Evolutionary conservation across 1,284 basidiomycete genomes (phyloP).

Genomic region (Gomphus bonarii): DNA sequence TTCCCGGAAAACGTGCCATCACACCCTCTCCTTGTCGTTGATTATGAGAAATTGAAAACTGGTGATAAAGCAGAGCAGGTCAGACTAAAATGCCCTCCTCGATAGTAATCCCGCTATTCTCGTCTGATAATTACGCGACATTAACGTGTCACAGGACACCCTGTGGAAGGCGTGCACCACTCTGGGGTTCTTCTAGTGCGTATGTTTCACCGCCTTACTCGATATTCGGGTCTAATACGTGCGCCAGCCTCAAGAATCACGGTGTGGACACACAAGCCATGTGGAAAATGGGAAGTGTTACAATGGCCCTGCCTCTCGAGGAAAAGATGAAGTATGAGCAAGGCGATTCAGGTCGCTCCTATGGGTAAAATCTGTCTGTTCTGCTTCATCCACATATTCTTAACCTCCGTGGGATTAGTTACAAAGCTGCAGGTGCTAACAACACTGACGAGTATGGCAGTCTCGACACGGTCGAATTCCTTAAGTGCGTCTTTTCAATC

Average conservation of each 20-base stretch:
- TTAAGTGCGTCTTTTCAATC: slow-evolving; percentile 38
- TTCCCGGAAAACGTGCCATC: slow-evolving; percentile 40
- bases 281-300: slow-evolving; percentile 50
- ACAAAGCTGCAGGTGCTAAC: slow-evolving; percentile 53
- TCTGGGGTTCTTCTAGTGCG: slow-evolving; percentile 33
- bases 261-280: slow-evolving; percentile 41
- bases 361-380: slow-evolving; percentile 32
- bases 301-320: slow-evolving; percentile 45
- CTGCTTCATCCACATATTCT: neutral
- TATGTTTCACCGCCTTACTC: neutral
- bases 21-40: slow-evolving; percentile 41
- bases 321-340: slow-evolving; percentile 60
- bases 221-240: neutral
- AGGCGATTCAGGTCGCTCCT: slow-evolving; percentile 50
- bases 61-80: slow-evolving; percentile 21
- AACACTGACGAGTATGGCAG: slow-evolving; percentile 53
- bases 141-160: slow-evolving; percentile 15
- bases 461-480: slow-evolving; percentile 49
- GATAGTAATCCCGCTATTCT: neutral
- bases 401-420: slow-evolving; percentile 23
- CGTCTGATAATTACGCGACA: neutral
- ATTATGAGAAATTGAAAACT: slow-evolving; percentile 32
- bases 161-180: slow-evolving; percentile 42
- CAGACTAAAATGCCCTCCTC: neutral
- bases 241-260: slow-evolving; percentile 48